Evolutionary conservation across 768 basidiomycete species (phyloP), one percentile per base, ranked within the genome.

Genomic region (Ramaria sp.): DNA sequence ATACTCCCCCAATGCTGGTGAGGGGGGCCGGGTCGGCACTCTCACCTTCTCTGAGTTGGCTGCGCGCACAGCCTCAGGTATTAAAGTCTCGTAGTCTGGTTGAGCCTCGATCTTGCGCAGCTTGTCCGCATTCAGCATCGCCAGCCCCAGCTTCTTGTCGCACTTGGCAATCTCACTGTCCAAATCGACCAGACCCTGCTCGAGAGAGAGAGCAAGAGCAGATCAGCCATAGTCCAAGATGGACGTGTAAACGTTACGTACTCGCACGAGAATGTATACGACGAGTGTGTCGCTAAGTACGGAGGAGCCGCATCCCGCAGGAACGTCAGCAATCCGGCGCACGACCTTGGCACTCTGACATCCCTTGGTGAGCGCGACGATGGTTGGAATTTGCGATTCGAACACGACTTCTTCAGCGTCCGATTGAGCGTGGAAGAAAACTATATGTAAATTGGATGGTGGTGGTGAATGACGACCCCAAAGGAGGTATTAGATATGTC

Each of bases 101-200:
- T 87, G 83, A 2, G 77, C 72, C 58, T 84, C 78, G 16, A 81
- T 65, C 67, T 92, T 94, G 56, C 70, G 60, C 36, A 95, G 70
- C 73, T 96, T 97, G 52, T 83, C 79, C 41, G 87, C 70, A 59
- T 79, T 84, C 49, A 87, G 58, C 50, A 75, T 72, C 1, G 80
- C 82, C 9, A 92, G 70, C 37, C 84, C 79, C 2, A 88, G 76
- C 69, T 94, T 96, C 79, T 96, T 97, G 64, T 90, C 81, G 57
- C 85, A 83, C 68, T 94, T 97, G 38, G 78, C 72, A 43, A 96
- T 86, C 69, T 98, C 95, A 1, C 78, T 80, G 44, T 90, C 83
- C 5, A 95, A 70, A 68, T 98, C 86, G 16, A 99, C 83, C 39
- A 94, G 81, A 24, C 94, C 92, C 92, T 96, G 60, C 15, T 44